Percentiles rank a stretch among this genome's conserved stretches.
phyloP scores from a whole-genome alignment of 1,284 basidiomycete species.

The Cutaneotrichosporon mucoides region DNA sequence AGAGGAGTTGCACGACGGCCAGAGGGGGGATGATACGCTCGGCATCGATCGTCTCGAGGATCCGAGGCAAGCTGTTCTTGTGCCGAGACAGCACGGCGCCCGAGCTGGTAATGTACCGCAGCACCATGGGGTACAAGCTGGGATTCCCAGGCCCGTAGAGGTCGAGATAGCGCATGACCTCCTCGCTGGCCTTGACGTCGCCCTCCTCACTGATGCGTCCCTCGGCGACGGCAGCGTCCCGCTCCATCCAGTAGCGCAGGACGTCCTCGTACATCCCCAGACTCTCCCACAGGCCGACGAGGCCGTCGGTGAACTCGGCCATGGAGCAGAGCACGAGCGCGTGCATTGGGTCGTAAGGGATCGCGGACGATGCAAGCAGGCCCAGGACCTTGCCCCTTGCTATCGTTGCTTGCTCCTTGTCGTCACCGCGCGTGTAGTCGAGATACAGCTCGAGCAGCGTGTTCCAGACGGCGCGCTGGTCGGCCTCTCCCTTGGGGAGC shows the following conservation, averaged over 20 bases:
- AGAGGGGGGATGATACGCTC: constrained; percentile 80
- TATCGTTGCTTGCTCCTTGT: constrained; percentile 17
- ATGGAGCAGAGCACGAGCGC: constrained; percentile 90
- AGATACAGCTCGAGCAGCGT: constrained; percentile 93
- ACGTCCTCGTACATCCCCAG: constrained; percentile 96
- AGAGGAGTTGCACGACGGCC: constrained; percentile 80
- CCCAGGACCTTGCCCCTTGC: constrained; percentile 60
- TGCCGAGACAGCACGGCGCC: constrained; percentile 66
- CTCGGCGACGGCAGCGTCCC: constrained; percentile 40
- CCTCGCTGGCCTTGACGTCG: constrained; percentile 19
- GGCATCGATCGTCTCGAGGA: constrained; percentile 73
- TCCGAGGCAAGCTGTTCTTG: constrained; percentile 61
- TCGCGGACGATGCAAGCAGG: constrained; percentile 57
- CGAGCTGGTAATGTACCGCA: constrained; percentile 81
- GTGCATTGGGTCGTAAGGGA: constrained; percentile 86
- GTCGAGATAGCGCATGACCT: constrained; percentile 68
- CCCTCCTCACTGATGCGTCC: constrained; percentile 26
- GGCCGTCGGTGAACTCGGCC: constrained; percentile 71
- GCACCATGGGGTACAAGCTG: constrained; percentile 80
- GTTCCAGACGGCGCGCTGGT: constrained; percentile 91
- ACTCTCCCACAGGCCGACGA: constrained; percentile 86
- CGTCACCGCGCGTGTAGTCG: constrained; percentile 52
- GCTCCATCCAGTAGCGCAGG: constrained; percentile 83
- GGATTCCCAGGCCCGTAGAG: constrained; percentile 68
- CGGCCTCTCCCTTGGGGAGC: constrained; percentile 58